These are phyloP conservation scores for Diospyros kaki DNA, from an alignment of 148 eudicot species.

Conservation along the genomic window DNA sequence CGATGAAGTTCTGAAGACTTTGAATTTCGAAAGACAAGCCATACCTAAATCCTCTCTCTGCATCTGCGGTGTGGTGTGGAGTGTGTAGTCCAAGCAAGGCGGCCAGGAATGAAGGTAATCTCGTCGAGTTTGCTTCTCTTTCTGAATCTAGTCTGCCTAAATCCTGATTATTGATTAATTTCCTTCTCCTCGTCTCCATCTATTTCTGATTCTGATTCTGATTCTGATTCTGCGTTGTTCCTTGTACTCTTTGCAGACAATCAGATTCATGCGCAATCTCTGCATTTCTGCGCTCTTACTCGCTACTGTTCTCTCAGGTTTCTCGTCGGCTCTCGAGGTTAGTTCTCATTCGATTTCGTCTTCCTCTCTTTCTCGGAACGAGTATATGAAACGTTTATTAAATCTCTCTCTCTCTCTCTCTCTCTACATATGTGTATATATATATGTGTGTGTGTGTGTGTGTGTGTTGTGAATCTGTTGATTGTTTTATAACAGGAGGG, in stretches of 20 bases:
- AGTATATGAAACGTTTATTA: too few relatives aligned
- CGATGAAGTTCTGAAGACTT: too few relatives aligned
- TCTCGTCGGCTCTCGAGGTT: constrained; percentile 52
- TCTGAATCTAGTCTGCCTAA: not conserved
- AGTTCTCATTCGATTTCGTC: not conserved
- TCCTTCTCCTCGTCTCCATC: not conserved
- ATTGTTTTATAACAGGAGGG: constrained; percentile 41
- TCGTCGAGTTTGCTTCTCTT: not conserved
- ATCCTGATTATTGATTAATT: too few relatives aligned
- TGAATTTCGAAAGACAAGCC: too few relatives aligned
- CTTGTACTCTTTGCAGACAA: constrained; percentile 10
- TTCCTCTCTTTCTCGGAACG: not conserved
- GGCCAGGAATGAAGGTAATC: too few relatives aligned
- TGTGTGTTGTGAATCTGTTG: not conserved
- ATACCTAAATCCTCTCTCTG: too few relatives aligned
- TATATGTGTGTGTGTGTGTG: not conserved
- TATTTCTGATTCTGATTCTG: not conserved
- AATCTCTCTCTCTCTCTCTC: not conserved
- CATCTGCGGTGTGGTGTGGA: too few relatives aligned
- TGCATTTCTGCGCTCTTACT: constrained; percentile 19
- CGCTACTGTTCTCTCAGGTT: constrained; percentile 27
- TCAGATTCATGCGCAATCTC: constrained; percentile 17
- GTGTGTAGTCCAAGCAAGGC: too few relatives aligned
- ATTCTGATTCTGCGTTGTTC: not conserved
- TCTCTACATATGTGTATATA: too few relatives aligned